phyloP scores from a whole-genome alignment of 73 alveolate genomes.

The Uronychia binucleata region DNA sequence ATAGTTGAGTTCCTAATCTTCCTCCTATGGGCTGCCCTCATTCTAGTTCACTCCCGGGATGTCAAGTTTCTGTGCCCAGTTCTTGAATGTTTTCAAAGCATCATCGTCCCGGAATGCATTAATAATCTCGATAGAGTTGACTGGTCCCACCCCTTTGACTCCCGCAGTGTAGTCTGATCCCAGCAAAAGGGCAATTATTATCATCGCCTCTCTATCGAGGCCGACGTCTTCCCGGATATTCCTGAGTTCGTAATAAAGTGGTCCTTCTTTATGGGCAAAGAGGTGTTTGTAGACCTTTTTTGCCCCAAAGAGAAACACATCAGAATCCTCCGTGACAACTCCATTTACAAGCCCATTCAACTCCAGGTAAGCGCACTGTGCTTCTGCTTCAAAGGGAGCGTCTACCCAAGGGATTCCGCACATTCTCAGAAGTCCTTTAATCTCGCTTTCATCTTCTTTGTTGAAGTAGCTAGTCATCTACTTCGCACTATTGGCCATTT shows the following conservation, averaged over 20 bases:
- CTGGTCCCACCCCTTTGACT: constrained; percentile 83
- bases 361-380: constrained; percentile 79
- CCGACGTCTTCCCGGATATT: constrained; percentile 66
- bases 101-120: constrained; percentile 62
- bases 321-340: constrained; percentile 80
- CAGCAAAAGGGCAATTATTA: constrained; percentile 67
- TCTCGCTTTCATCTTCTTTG: constrained; percentile 48
- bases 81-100: constrained; percentile 39
- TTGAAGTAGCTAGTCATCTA: constrained; percentile 11
- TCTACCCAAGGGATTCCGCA: constrained; percentile 81
- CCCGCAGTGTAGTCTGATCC: constrained; percentile 86
- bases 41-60: constrained; percentile 39
- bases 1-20: constrained; percentile 8
- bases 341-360: constrained; percentile 67
- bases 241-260: constrained; percentile 39
- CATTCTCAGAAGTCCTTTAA: constrained; percentile 56
- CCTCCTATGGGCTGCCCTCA: constrained; percentile 22
- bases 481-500: constrained; percentile 9
- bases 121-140: constrained; percentile 79
- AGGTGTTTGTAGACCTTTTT: constrained; percentile 69
- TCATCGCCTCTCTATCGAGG: constrained; percentile 65
- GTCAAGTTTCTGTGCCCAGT: constrained; percentile 52
- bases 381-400: constrained; percentile 91
- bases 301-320: constrained; percentile 75
- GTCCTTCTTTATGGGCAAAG: constrained; percentile 39